phyloP scores from a whole-genome alignment of 2,329 filamentous ascomycete species.

The Fusarium brachygibbosum region DNA sequence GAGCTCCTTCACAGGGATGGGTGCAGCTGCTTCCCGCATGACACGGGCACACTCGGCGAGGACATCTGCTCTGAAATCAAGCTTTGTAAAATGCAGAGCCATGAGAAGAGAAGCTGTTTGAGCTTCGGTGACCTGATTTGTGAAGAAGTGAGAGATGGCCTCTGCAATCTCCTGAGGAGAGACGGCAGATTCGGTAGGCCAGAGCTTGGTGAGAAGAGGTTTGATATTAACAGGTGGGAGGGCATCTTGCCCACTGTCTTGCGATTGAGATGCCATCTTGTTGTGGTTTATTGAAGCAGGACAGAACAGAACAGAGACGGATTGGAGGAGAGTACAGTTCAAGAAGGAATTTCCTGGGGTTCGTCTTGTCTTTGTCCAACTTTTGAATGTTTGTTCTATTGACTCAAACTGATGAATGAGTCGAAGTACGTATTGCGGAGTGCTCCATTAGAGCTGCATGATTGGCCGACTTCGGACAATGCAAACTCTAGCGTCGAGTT shows the following conservation, averaged over 20 bases:
- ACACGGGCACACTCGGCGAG: conserved; percentile 85
- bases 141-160: conserved; percentile 93
- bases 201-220: conserved; percentile 78
- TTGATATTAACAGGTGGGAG: conserved; percentile 70
- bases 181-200: conserved; percentile 70
- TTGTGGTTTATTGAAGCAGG: neutral
- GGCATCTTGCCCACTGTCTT: conserved; percentile 47
- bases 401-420: conserved; percentile 41
- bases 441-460: conserved; percentile 22
- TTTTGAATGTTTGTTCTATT: conserved; percentile 41
- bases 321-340: neutral
- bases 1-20: conserved; percentile 75
- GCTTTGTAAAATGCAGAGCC: conserved; percentile 89
- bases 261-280: conserved; percentile 52
- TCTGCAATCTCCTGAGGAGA: conserved; percentile 86
- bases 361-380: conserved; percentile 29
- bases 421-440: conserved; percentile 44
- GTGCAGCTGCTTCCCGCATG: conserved; percentile 85
- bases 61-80: conserved; percentile 87
- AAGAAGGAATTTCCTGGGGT: conserved; percentile 14
- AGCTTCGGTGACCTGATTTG: conserved; percentile 86
- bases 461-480: conserved; percentile 45
- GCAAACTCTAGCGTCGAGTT: conserved; percentile 17
- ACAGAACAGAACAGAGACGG: neutral
- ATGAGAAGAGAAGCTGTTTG: conserved; percentile 91